phyloP scores from a whole-genome alignment of 116 monocot species.

The Papilionanthe hybrid region DNA sequence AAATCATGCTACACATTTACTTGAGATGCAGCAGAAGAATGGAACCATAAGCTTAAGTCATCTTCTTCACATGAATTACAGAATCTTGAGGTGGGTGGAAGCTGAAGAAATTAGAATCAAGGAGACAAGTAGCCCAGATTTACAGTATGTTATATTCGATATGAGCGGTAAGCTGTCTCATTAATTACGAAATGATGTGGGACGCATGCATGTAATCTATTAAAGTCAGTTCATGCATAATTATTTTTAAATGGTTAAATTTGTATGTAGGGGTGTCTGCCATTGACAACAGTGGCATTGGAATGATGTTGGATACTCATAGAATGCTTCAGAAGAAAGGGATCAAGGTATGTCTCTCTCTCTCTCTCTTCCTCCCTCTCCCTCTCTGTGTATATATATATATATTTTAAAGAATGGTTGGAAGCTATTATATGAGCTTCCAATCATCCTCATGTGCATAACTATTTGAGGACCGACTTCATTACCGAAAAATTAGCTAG shows the following conservation, averaged over 20 bases:
- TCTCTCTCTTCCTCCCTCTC: not conserved
- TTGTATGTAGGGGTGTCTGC: slow-evolving; percentile 43
- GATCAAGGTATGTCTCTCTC: slow-evolving; percentile 40
- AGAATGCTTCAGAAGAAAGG: slow-evolving; percentile 33
- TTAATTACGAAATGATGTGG: not conserved
- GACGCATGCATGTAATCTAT: not conserved
- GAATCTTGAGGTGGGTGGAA: slow-evolving; percentile 66
- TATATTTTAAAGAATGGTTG: no score
- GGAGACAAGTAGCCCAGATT: slow-evolving; percentile 12
- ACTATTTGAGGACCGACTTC: no score
- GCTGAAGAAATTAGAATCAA: slow-evolving; percentile 25
- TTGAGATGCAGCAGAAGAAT: not conserved
- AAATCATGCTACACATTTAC: not conserved
- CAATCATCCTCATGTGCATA: no score
- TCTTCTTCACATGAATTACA: not conserved
- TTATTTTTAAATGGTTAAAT: not conserved
- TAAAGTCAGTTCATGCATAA: not conserved
- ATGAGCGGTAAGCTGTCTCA: slow-evolving; percentile 37
- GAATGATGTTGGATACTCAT: slow-evolving; percentile 50
- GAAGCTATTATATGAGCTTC: no score
- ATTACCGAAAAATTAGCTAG: no score
- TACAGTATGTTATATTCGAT: slow-evolving; percentile 55
- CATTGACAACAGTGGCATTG: slow-evolving; percentile 61
- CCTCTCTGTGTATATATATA: not conserved
- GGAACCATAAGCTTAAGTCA: not conserved